phyloP scores from a whole-genome alignment of 1,284 basidiomycete species.

The Apiotrichum sp. region DNA sequence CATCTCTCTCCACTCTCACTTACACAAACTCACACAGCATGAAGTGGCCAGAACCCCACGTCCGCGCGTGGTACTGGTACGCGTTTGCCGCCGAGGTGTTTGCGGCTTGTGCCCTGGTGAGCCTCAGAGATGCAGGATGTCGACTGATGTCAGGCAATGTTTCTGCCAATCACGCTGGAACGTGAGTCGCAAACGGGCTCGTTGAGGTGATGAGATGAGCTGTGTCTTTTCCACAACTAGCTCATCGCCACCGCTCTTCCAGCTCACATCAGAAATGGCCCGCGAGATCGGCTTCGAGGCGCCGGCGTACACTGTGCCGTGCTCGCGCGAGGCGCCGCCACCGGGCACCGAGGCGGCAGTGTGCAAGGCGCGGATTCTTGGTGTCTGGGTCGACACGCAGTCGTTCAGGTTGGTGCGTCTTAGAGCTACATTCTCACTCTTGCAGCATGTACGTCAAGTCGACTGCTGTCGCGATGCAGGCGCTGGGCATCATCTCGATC shows the following conservation, averaged over 20 bases:
- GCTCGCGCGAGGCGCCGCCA: slow-evolving; percentile 10
- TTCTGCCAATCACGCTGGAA: slow-evolving; percentile 44
- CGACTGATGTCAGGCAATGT: slow-evolving; percentile 33
- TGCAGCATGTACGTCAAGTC: slow-evolving; percentile 77
- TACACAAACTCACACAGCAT: background rate
- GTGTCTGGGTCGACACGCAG: slow-evolving; percentile 76
- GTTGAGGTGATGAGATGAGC: too few relatives aligned
- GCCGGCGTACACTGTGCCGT: slow-evolving; percentile 32
- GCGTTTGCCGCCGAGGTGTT: slow-evolving; percentile 45
- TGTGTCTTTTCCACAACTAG: too few relatives aligned
- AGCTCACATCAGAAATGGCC: slow-evolving; percentile 34
- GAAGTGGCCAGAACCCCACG: slow-evolving; percentile 18
- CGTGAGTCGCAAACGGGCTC: slow-evolving; percentile 19
- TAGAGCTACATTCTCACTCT: background rate
- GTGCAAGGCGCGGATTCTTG: slow-evolving; percentile 40
- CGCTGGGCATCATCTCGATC: slow-evolving; percentile 82
- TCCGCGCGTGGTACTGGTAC: slow-evolving; percentile 43
- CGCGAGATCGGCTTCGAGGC: slow-evolving; percentile 36
- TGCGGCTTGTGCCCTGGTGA: slow-evolving; percentile 36
- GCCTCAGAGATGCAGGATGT: background rate
- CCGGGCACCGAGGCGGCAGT: slow-evolving; percentile 12
- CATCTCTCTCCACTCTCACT: too few relatives aligned
- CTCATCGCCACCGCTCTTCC: too few relatives aligned
- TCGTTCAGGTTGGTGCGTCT: slow-evolving; percentile 66
- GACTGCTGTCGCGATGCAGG: slow-evolving; percentile 74